phyloP scores from a whole-genome alignment of 1,139 yeast species.

The Yamadazyma buinensis region DNA sequence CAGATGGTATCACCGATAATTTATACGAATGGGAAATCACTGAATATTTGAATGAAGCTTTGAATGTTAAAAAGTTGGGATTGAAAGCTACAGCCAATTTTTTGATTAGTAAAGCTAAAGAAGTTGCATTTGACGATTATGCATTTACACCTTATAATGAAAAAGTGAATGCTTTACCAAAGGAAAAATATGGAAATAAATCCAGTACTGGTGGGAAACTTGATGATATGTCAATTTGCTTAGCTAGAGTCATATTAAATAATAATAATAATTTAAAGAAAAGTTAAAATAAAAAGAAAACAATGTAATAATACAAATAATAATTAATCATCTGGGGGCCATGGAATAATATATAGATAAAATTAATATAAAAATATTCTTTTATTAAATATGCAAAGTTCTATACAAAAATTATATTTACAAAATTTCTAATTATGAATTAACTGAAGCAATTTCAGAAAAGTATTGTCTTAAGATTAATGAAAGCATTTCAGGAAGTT shows the following conservation, averaged over 20 bases:
- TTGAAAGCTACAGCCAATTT: conserved; percentile 39
- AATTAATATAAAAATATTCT: conserved; percentile 1
- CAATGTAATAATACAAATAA: background rate
- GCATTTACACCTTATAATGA: conserved; percentile 55
- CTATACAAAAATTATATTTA: background rate
- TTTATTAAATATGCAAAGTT: conserved; percentile 3
- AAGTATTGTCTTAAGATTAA: conserved; percentile 89
- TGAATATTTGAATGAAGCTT: conserved; percentile 30
- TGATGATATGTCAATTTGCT: conserved; percentile 53
- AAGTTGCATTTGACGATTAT: conserved; percentile 51
- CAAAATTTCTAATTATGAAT: conserved; percentile 1
- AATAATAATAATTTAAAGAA: background rate
- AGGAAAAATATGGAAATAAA: conserved; percentile 26
- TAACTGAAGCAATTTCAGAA: conserved; percentile 48
- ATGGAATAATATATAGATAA: background rate
- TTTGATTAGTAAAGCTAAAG: conserved; percentile 43
- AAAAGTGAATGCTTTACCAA: conserved; percentile 44
- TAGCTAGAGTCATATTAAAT: conserved; percentile 40
- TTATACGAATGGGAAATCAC: conserved; percentile 46
- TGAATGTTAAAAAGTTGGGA: conserved; percentile 23
- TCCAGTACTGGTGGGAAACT: conserved; percentile 50
- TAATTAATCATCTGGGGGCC: background rate
- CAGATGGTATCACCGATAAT: conserved; percentile 57
- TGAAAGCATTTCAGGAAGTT: conserved; percentile 89
- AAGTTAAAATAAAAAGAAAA: background rate